Evolutionary conservation across 2,329 filamentous ascomycete genomes (phyloP).

Genomic region (Macroventuria anomochaeta): DNA sequence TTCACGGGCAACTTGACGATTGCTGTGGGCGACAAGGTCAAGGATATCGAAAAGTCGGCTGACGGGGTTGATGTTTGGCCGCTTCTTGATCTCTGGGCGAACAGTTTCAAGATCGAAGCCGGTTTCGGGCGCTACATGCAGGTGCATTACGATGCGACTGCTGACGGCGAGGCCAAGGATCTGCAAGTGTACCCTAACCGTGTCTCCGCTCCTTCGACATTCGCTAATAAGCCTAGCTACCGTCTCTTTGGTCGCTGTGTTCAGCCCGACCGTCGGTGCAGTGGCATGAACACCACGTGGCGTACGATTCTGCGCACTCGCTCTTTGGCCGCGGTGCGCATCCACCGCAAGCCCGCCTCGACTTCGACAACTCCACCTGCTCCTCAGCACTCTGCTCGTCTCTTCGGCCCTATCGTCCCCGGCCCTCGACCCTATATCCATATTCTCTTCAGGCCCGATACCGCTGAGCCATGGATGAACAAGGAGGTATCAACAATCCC

Average conservation of each 20-base stretch:
- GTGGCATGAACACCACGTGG: slow-evolving; percentile 34
- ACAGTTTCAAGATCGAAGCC: slow-evolving; percentile 35
- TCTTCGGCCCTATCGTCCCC: background rate
- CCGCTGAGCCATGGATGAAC: slow-evolving; percentile 35
- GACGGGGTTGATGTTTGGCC: slow-evolving; percentile 32
- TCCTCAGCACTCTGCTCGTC: too few species aligned
- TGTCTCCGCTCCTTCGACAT: too few species aligned
- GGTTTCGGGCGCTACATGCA: slow-evolving; percentile 40
- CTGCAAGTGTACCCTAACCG: slow-evolving; percentile 24
- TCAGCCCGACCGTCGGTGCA: slow-evolving; percentile 26
- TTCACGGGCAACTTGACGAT: slow-evolving; percentile 39
- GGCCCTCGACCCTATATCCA: slow-evolving; percentile 30
- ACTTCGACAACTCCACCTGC: background rate
- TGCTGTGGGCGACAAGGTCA: slow-evolving; percentile 27
- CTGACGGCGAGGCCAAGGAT: slow-evolving; percentile 43
- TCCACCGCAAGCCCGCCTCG: slow-evolving; percentile 26
- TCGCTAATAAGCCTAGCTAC: slow-evolving; percentile 23
- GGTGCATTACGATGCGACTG: slow-evolving; percentile 17
- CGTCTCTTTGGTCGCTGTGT: slow-evolving; percentile 40
- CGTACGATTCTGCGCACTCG: slow-evolving; percentile 29
- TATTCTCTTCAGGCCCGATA: slow-evolving; percentile 31
- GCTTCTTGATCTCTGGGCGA: slow-evolving; percentile 39
- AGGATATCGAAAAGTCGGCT: slow-evolving; percentile 12
- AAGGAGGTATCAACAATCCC: slow-evolving; percentile 17
- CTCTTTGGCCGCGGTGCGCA: slow-evolving; percentile 26